Evolutionary conservation across 441 rosid species (phyloP), one percentile per base, ranked within the genome.

Genomic region (Metrosideros polymorpha): DNA sequence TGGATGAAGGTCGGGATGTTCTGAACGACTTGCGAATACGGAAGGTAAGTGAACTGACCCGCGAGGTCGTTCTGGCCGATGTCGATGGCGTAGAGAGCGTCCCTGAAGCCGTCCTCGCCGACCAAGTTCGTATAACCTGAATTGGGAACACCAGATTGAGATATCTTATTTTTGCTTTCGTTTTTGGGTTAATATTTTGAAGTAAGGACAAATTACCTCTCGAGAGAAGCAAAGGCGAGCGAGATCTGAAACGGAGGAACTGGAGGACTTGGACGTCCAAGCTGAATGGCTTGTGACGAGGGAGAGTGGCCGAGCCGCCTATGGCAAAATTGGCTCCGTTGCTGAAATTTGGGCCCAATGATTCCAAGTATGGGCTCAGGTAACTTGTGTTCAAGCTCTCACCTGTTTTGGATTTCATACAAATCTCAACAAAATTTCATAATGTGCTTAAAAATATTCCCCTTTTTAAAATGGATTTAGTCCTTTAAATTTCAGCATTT

Each of bases 31-130:
- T 91, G 86, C 17, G 66, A 77, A 14, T 86, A 85, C 1, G 92
- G 51, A 57, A 89, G 91, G 85, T 86, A 43, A 30, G 25, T 84
- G 45, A 89, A 84, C 53, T 87, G 56, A 29, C 83, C 87, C 35
- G 91, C 89, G 49, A 91, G 57, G 84, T 91, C 92, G 59, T 91
- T 91, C 77, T 90, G 91, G 84, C 93, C 93, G 51, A 91, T 90
- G 83, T 91, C 91, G 43, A 91, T 76, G 47, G 85, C 39, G 89
- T 91, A 89, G 12, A 91, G 87, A 35, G 92, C 93, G 83, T 86
- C 55, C 87, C 61, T 22, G 84, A 91, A 91, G n/a, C 84, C 87
- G 45, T 87, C 89, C 76, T 88, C 92, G 12, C 82, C 29, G 25
- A 89, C 82, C 85, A 88, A 86, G 43, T 87, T 45, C 82, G 56